Conservation (phyloP, 495 filamentous ascomycete genomes). For the Halenospora varia region DNA sequence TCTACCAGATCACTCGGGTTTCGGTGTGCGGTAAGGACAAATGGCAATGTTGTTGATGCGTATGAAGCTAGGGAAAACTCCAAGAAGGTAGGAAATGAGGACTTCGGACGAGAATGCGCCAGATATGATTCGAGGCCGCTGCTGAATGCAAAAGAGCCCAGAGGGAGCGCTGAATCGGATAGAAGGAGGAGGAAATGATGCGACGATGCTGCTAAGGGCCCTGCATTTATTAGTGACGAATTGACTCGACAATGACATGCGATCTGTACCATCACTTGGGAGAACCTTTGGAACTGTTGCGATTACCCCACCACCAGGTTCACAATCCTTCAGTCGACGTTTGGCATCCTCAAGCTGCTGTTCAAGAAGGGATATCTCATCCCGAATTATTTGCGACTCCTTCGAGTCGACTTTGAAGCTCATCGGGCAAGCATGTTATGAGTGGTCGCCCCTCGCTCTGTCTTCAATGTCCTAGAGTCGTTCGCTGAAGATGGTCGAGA, state of each 20-base stretch:
- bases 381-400: constrained; percentile 32
- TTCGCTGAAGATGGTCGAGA: too few relatives aligned
- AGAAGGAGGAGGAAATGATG: constrained; percentile 84
- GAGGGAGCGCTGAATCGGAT: constrained; percentile 89
- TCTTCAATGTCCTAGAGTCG: too few relatives aligned
- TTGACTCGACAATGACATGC: constrained; percentile 2
- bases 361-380: constrained; percentile 53
- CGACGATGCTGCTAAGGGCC: constrained; percentile 20
- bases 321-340: constrained; percentile 20
- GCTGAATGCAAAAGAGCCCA: constrained; percentile 97
- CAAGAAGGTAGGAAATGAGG: constrained; percentile 70
- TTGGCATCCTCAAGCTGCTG: constrained; percentile 39
- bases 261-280: constrained; percentile 10
- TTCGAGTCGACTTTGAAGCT: constrained; percentile 9
- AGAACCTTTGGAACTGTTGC: constrained; percentile 12
- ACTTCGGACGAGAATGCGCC: constrained; percentile 59
- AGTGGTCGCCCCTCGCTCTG: too few relatives aligned
- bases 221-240: constrained; percentile 13
- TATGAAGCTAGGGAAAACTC: constrained; percentile 72
- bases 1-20: constrained; percentile 49
- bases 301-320: neutral
- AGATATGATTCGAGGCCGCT: constrained; percentile 92
- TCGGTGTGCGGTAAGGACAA: constrained; percentile 71
- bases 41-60: constrained; percentile 78
- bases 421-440: constrained; percentile 18